Base-by-base conservation (phyloP, 495 filamentous ascomycete species). In the Lichina pygmaea region DNA sequence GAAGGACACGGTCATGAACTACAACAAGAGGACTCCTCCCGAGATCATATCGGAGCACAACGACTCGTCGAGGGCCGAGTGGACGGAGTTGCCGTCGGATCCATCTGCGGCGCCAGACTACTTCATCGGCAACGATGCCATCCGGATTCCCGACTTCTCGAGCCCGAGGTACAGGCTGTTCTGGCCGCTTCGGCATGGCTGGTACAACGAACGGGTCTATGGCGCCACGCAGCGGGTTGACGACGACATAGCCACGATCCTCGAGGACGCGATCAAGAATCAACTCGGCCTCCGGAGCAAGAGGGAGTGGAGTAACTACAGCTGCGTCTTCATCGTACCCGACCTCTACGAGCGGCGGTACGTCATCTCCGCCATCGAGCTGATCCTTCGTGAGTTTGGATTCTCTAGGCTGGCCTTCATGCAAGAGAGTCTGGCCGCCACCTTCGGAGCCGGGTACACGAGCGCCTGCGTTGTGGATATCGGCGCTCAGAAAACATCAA, bases 401-500 rank as follows among this genome's bases (percentile, higher is more conserved):
- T 92, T 97, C 53, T 74, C 72, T 45, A 75, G 77, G 34, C 74
- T 93, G 41, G 86, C 79, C 55, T 89, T 97, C 52, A 85, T 94
- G 42, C 89, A 97, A 54, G 89, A 97, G 60, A 91, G 83, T 48
- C 66, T 94, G 49, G 84, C 85, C 4, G 91, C 86, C 13, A 85
- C 82, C 0, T 97, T 91, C 56, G 89, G 89, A n/a, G 91, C 86
- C 10, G 89, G 91, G 2, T 93, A 84, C 53, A 84, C 83, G 6
- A 80, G 73, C 39, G 80, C 81, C 13, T 95, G 91, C 55, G 83
- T 97, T 46, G 86, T 97, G 6, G 89, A 97, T 57, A 78, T 95
- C 39, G 89, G 89, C 13, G 91, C 89, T 3, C 85, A 95, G 60
- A 97, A 97, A 66, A 95, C 89, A 4, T 93, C 91, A 2, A 83